Evolutionary conservation across 345 rosid genomes (phyloP).

Genomic region (Aquilaria yunnanensis): DNA sequence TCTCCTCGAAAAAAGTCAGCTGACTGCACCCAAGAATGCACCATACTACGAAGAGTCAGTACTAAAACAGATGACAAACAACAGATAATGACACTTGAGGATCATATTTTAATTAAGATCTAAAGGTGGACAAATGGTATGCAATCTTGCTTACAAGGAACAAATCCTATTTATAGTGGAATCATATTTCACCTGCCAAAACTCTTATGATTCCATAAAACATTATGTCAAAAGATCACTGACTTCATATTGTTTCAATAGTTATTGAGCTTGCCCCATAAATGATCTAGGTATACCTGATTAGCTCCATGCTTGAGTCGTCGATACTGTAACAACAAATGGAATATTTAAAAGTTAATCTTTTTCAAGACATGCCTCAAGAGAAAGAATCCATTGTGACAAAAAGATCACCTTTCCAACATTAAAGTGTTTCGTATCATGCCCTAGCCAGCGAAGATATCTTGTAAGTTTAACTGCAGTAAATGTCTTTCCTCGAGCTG

Average conservation of each 20-base stretch:
- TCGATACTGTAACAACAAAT: slow-evolving; percentile 68
- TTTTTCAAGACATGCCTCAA: slow-evolving; percentile 8
- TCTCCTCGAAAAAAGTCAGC: slow-evolving; percentile 99
- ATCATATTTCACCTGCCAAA: no score
- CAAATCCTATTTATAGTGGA: background rate
- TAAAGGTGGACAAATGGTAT: no score
- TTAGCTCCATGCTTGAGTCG: slow-evolving; percentile 96
- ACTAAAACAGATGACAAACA: background rate
- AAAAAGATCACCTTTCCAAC: slow-evolving; percentile 78
- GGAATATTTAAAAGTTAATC: slow-evolving; percentile 17
- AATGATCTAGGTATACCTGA: slow-evolving; percentile 43
- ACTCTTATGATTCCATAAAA: no score
- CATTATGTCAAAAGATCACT: no score
- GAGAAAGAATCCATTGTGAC: slow-evolving; percentile 4
- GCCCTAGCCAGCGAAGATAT: slow-evolving; percentile 99
- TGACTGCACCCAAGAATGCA: slow-evolving; percentile 43
- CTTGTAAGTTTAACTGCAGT: slow-evolving; percentile 98
- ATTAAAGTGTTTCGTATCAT: slow-evolving; percentile 96
- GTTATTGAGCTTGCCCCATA: background rate
- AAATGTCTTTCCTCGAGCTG: slow-evolving; percentile 98
- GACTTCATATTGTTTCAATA: background rate
- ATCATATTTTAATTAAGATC: no score
- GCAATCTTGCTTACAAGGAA: background rate
- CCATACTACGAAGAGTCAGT: slow-evolving; percentile 13
- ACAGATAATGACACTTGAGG: no score